Conservation (phyloP, 352 stramenopile species). For the Pythium aphanidermatum region DNA sequence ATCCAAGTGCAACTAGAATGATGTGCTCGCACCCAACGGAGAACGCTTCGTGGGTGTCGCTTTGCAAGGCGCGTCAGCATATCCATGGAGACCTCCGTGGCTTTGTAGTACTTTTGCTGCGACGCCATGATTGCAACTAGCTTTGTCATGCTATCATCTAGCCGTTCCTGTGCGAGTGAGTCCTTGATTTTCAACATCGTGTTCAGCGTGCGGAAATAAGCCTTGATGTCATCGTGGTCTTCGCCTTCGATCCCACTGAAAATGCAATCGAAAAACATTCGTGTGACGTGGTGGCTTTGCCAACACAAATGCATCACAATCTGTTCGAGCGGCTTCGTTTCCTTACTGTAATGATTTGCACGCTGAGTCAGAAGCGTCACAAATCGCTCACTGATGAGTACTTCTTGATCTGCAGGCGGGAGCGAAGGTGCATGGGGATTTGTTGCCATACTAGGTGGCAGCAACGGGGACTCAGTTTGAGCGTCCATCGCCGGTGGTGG, state of each 20-base stretch:
- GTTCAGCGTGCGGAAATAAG: constrained; percentile 85
- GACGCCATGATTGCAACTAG: constrained; percentile 75
- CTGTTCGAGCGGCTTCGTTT: constrained; percentile 75
- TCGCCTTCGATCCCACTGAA: constrained; percentile 70
- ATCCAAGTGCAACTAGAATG: constrained; percentile 67
- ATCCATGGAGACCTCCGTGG: constrained; percentile 78
- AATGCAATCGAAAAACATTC: constrained; percentile 54
- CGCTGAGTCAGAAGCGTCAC: constrained; percentile 69
- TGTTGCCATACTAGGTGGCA: constrained; percentile 58
- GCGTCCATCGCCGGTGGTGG: constrained; percentile 70
- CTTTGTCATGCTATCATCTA: constrained; percentile 65
- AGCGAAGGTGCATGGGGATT: constrained; percentile 58
- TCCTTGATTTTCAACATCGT: constrained; percentile 75
- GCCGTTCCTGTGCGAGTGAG: constrained; percentile 47
- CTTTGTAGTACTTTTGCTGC: constrained; percentile 84
- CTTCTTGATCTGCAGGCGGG: constrained; percentile 44
- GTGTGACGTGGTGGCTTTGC: constrained; percentile 59
- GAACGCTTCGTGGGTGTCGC: constrained; percentile 47
- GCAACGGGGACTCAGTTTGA: constrained; percentile 9
- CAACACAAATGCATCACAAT: constrained; percentile 75
- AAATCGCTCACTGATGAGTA: constrained; percentile 72
- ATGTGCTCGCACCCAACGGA: constrained; percentile 63
- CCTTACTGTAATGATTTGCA: constrained; percentile 64
- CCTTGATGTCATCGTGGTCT: constrained; percentile 83
- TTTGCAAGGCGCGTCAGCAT: constrained; percentile 83